Evolutionary conservation across 495 filamentous ascomycete species (phyloP).

Genomic region (Polyplosphaeria fusca): DNA sequence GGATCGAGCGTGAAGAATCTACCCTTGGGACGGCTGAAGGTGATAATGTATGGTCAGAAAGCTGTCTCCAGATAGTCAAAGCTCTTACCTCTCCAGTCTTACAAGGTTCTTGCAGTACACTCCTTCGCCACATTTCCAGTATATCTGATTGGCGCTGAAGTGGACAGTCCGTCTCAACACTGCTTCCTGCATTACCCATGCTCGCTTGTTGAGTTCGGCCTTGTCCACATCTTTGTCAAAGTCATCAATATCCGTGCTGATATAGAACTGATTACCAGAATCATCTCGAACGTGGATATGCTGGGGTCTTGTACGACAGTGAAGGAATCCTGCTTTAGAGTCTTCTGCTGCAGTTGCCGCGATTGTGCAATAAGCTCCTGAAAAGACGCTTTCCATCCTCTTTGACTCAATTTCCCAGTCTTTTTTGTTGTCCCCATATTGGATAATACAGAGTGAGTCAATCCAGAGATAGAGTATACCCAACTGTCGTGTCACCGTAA

Average conservation of each 20-base stretch:
- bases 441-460: no score
- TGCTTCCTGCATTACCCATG: slow-evolving; percentile 16
- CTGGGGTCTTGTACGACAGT: slow-evolving; percentile 1
- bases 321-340: slow-evolving; percentile 26
- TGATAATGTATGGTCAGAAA: slow-evolving; percentile 1
- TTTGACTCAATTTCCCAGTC: slow-evolving; percentile 26
- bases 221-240: slow-evolving; percentile 14
- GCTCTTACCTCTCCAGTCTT: slow-evolving; percentile 10
- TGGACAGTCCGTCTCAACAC: slow-evolving; percentile 10
- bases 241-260: slow-evolving; percentile 14
- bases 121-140: slow-evolving; percentile 14
- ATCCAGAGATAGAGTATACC: slow-evolving; percentile 19
- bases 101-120: slow-evolving; percentile 15
- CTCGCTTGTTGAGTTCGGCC: slow-evolving; percentile 9
- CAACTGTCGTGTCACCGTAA: slow-evolving; percentile 13
- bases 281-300: slow-evolving; percentile 6
- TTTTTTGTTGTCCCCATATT: slow-evolving; percentile 14
- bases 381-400: slow-evolving; percentile 30
- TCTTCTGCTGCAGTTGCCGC: slow-evolving; percentile 27
- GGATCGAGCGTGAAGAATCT: slow-evolving; percentile 12
- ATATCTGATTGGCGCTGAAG: slow-evolving; percentile 15
- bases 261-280: slow-evolving; percentile 10
- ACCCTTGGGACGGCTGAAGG: background rate
- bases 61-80: background rate
- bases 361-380: slow-evolving; percentile 30